Percentiles rank a stretch among this genome's conserved stretches.
These are phyloP conservation scores for Skeletonema costatum DNA, from an alignment of 108 stramenopile genomes.

Conservation along the genomic window DNA sequence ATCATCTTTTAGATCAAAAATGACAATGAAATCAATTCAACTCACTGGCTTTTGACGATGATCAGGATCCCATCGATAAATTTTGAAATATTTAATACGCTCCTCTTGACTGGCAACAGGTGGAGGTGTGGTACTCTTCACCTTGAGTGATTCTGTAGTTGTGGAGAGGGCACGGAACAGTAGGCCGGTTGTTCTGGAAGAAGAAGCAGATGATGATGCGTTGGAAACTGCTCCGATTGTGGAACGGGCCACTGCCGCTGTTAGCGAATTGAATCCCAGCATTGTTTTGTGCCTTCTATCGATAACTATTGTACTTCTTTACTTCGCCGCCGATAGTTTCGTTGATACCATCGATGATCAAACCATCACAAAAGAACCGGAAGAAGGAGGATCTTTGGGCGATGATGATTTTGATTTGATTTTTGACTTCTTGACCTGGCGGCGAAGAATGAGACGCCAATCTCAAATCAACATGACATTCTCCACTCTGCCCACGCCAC, in stretches of 20 bases:
- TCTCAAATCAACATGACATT: neutral
- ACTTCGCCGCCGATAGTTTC: too few relatives aligned
- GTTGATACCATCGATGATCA: too few relatives aligned
- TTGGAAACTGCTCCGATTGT: neutral
- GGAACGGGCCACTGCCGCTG: neutral
- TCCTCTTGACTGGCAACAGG: conserved; percentile 42
- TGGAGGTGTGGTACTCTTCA: conserved; percentile 18
- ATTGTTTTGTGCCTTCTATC: too few relatives aligned
- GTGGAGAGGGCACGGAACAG: conserved; percentile 11
- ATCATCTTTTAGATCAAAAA: neutral
- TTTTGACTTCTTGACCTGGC: neutral
- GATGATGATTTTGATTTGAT: too few relatives aligned
- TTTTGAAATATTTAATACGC: conserved; percentile 94
- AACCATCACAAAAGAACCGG: too few relatives aligned
- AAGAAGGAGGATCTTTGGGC: too few relatives aligned
- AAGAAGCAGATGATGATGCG: neutral
- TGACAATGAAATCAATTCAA: conserved; percentile 5
- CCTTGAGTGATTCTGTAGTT: conserved; percentile 56
- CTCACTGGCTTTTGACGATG: conserved; percentile 84
- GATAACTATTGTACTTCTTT: too few relatives aligned
- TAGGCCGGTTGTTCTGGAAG: neutral
- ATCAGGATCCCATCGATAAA: conserved; percentile 99
- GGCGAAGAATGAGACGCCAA: neutral
- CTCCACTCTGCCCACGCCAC: too few relatives aligned
- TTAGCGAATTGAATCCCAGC: too few relatives aligned